Conservation (phyloP, 805 yeast species). For the Myxozyma udenii region DNA sequence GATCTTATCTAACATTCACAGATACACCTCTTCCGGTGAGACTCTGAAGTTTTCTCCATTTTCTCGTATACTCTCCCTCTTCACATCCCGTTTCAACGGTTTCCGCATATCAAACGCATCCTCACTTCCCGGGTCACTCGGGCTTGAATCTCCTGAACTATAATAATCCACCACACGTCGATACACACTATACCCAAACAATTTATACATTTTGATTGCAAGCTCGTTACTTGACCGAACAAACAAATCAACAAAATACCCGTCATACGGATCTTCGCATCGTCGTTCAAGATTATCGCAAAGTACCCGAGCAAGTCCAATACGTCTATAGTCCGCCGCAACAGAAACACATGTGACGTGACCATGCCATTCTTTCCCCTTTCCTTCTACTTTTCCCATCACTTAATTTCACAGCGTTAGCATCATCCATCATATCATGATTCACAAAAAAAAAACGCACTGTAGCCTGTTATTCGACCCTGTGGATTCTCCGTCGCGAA, state of each 20-base stretch:
- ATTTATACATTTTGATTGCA: conserved; percentile 80
- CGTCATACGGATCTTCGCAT: conserved; percentile 68
- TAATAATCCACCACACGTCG: conserved; percentile 89
- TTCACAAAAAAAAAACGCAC: conserved; percentile 3
- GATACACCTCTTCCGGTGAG: conserved; percentile 29
- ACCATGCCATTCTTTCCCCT: conserved; percentile 83
- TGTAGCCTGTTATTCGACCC: conserved; percentile 45
- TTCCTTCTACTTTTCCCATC: conserved; percentile 97
- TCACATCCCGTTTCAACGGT: conserved; percentile 40
- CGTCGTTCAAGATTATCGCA: conserved; percentile 70
- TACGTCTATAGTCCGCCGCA: conserved; percentile 72
- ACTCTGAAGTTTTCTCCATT: conserved; percentile 32
- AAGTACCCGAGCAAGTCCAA: conserved; percentile 78
- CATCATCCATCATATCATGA: neutral
- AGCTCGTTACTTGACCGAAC: conserved; percentile 80
- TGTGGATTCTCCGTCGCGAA: conserved; percentile 57
- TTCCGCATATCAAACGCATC: conserved; percentile 69
- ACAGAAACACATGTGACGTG: conserved; percentile 96
- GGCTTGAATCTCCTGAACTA: conserved; percentile 44
- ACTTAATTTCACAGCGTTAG: conserved; percentile 54
- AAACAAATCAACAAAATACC: conserved; percentile 84
- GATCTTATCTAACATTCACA: neutral
- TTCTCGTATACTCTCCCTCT: conserved; percentile 33
- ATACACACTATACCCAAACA: conserved; percentile 78
- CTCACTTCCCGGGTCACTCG: conserved; percentile 48